Evolutionary conservation across 208 protist species (phyloP), one percentile per base, ranked within the genome.

Genomic region (Acanthamoeba triangularis): DNA sequence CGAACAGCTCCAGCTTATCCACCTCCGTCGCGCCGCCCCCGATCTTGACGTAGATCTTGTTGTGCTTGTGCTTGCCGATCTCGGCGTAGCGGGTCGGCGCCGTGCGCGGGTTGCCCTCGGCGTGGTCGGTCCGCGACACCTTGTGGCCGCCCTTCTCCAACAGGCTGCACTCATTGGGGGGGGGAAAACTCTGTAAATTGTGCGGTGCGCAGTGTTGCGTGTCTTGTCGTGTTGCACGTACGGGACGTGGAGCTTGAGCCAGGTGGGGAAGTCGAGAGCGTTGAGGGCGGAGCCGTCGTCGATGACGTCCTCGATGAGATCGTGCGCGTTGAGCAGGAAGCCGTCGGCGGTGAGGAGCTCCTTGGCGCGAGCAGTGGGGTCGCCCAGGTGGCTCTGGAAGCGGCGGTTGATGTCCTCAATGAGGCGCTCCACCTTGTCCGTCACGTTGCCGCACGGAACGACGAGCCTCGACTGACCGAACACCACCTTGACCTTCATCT

Each of bases 41-140:
- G 30, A 90, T 56, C 41, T 90, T 90, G 49, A 90, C 80, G 80
- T 90, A 90, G 80, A 90, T 56, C 54, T 90, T 90, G 80, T 90
- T 90, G 80, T 90, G 80, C 80, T 90, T 90, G 80, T 90, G 80
- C 25, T 28, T n/a, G 35, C 80, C 80, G 54, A 90, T 59, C 41
- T 90, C 80, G 54, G 80, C 80, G n/a, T 90, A 90, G 80, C 80
- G 80, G 49, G 54, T 4, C 35, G 80, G 80, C n/a, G 37, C 37
- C 37, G 80, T n/a, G 11, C 80, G 80, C 49, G 25, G 56, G 49
- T 90, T 63, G 80, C 49, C 54, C 23, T 8, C 44, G 11, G 80
- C 80, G n/a, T 90, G 56, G 80, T 90, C 80, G 2, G 80, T 7
- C 7, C 41, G n/a, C 49, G 16, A 1, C 35, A 90, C 35, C 80